Base-by-base conservation (phyloP, 495 filamentous ascomycete genomes). In the Xylona heveae region DNA sequence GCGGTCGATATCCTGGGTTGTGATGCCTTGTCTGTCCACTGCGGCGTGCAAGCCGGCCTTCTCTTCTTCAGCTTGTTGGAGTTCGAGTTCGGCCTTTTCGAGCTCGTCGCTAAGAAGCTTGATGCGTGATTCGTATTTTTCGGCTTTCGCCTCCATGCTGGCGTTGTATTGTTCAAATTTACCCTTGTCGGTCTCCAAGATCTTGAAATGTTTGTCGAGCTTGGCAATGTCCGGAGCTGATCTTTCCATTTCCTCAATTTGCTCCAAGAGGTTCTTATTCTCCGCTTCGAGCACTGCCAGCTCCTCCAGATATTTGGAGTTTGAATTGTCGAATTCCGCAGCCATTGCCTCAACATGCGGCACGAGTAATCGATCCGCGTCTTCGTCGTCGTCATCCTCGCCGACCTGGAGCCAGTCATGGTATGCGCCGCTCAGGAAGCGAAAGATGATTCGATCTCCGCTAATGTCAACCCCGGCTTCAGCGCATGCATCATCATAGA, bases 1-100 rank as follows among this genome's bases (percentile, higher is more conserved):
- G 44, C 83, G 84, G 61, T 99, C 88, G 49, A 99, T 94, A 58
- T 95, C 90, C 49, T 80, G 74, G 45, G 90, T 84, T 28, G 79
- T 88, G 42, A 99, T 82, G 3, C 85, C 88, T 45, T 90, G 80
- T 38, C 71, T 71, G 46, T 95, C 84, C 24, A 99, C 78, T 10
- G 75, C 71, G 20, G 71, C 66, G 46, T 94, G 82, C 17, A 95
- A 64, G 12, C 64, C 60, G n/a, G 63, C 53, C 32, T 74, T 68
- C 46, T 95, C 85, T 6, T 74, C 65, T 36, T 95, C 84, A 5
- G 73, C 71, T 34, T 76, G 66, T 37, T 68, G 66, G 13, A 95
- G 61, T 36, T 95, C 83, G 2, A 57, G 44, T 19, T 82, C 67
- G 6, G 75, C 67, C 40, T 83, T 80, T 28, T 74, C 67, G 25